Percentiles rank a stretch among this genome's conserved stretches.
Conservation (phyloP, 441 rosid genomes). For the Pelargonium citronellum region DNA sequence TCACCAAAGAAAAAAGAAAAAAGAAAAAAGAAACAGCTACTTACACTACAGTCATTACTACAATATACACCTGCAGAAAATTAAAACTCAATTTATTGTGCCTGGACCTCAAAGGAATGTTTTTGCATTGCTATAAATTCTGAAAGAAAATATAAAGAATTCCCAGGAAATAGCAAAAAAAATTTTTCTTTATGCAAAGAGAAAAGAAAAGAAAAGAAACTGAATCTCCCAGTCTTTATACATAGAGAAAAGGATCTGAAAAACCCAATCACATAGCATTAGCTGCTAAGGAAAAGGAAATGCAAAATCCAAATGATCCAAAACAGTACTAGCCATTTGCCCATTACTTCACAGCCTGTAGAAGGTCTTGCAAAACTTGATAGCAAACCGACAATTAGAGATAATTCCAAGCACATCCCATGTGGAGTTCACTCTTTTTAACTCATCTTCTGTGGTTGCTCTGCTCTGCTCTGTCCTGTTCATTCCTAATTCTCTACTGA, state of each 20-base stretch:
- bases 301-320: constrained; percentile 28
- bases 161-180: not conserved
- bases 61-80: not conserved
- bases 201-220: constrained; percentile 14
- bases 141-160: not conserved
- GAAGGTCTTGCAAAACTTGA: constrained; percentile 33
- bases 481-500: constrained; percentile 1
- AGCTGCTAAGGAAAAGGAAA: not conserved
- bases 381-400: constrained; percentile 49
- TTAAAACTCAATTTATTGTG: not conserved
- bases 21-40: not conserved
- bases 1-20: not conserved
- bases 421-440: constrained; percentile 46
- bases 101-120: constrained; percentile 4
- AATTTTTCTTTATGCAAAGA: not conserved
- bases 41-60: not conserved
- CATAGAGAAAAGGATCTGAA: constrained; percentile 13
- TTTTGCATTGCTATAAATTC: not conserved
- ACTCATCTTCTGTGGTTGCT: constrained; percentile 25
- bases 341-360: constrained; percentile 74
- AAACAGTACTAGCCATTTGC: constrained; percentile 31
- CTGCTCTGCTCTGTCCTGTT: constrained; percentile 24
- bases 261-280: constrained; percentile 1
- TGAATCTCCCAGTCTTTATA: constrained; percentile 17
- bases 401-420: constrained; percentile 59